Conservation (phyloP, 495 filamentous ascomycete genomes). For the Ramalina intermedia region DNA sequence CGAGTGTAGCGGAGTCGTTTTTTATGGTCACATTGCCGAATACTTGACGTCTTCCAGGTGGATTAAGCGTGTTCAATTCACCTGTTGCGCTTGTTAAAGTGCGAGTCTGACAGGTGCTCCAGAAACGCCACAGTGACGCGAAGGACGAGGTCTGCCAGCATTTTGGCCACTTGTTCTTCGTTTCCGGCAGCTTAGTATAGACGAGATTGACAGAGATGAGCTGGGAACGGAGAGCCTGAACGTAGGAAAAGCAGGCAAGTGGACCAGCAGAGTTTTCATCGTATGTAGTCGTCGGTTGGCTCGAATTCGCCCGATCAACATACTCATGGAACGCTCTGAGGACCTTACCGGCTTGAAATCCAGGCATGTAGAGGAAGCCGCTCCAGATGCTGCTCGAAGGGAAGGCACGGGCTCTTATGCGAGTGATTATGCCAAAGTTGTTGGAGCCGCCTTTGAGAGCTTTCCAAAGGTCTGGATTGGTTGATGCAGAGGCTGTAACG, state of each 20-base stretch:
- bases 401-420: slow-evolving; percentile 13
- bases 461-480: slow-evolving; percentile 30
- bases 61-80: slow-evolving; percentile 13
- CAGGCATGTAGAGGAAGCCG: slow-evolving; percentile 21
- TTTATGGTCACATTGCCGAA: slow-evolving; percentile 21
- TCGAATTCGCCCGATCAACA: neutral
- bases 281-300: slow-evolving; percentile 2
- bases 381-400: slow-evolving; percentile 35
- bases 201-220: slow-evolving; percentile 57
- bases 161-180: slow-evolving; percentile 41
- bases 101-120: slow-evolving; percentile 20
- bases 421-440: slow-evolving; percentile 37
- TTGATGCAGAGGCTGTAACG: slow-evolving; percentile 11
- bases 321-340: slow-evolving; percentile 15
- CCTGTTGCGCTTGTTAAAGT: slow-evolving; percentile 19
- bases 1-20: slow-evolving; percentile 19
- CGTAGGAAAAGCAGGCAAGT: slow-evolving; percentile 21
- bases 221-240: slow-evolving; percentile 36
- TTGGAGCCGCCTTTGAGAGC: slow-evolving; percentile 38
- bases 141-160: slow-evolving; percentile 34
- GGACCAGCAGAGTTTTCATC: slow-evolving; percentile 21
- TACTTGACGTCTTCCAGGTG: slow-evolving; percentile 17
- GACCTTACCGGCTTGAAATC: slow-evolving; percentile 15
- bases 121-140: slow-evolving; percentile 17
- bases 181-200: slow-evolving; percentile 44